A percentile compares a stretch with the other conserved stretches of the same genome.
Evolutionary conservation across 176 grass and related monocot species (phyloP).

Genomic region (Raddia guianensis): DNA sequence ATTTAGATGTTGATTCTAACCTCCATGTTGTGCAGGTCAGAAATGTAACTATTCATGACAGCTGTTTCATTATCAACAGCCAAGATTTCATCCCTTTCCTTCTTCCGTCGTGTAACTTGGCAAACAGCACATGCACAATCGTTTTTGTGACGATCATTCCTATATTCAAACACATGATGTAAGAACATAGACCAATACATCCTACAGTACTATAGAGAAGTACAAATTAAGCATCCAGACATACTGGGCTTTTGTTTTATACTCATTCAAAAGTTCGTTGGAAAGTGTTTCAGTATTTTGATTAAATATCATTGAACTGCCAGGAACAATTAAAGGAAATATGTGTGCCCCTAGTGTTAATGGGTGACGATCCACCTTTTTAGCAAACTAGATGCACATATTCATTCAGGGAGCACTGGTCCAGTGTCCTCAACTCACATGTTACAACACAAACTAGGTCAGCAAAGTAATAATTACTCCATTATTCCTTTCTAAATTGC

Average conservation of each 20-base stretch:
- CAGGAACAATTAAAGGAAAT: conserved; percentile 21
- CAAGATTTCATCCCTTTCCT: conserved; percentile 68
- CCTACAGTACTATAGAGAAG: not conserved
- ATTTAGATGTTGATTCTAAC: conserved; percentile 47
- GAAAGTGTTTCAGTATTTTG: not conserved
- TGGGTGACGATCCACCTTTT: not conserved
- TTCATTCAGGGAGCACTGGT: not conserved
- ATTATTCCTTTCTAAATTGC: not conserved
- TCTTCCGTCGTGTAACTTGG: conserved; percentile 76
- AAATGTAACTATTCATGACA: conserved; percentile 45
- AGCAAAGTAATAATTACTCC: not conserved
- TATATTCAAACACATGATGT: conserved; percentile 46
- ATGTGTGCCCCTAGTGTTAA: not conserved
- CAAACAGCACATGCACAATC: conserved; percentile 83
- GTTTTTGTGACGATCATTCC: conserved; percentile 75
- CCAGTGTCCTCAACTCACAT: conserved; percentile 11
- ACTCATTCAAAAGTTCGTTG: not conserved
- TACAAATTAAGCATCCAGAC: not conserved
- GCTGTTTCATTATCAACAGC: conserved; percentile 53
- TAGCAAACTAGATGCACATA: not conserved
- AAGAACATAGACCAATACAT: conserved; percentile 12
- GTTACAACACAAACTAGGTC: conserved; percentile 19
- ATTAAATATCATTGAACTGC: conserved; percentile 28
- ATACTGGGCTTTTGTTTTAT: conserved; percentile 3
- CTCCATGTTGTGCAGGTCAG: conserved; percentile 53